phyloP scores from a whole-genome alignment of 225 moss, liverwort and hornwort species.

The Physcomitrium patens region DNA sequence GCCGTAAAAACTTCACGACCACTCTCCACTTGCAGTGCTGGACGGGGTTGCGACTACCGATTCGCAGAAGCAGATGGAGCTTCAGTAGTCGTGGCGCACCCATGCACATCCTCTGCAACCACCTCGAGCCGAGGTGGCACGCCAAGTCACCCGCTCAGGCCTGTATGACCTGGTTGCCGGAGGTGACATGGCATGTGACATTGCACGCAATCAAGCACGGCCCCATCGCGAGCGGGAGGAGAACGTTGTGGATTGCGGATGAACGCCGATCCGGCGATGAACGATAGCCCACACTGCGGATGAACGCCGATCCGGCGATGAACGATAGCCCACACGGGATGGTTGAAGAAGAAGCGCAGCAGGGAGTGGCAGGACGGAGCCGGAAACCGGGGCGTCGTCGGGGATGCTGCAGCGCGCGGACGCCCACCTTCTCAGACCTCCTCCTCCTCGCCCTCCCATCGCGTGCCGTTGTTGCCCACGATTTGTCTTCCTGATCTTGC shows the following conservation, averaged over 20 bases:
- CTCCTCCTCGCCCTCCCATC: neutral
- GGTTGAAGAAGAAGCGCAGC: neutral
- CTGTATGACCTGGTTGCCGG: neutral
- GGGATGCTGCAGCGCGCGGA: neutral
- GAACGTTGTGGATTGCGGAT: neutral
- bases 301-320: too few species aligned
- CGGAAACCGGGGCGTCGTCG: neutral
- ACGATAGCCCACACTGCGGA: neutral
- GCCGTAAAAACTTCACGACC: too few species aligned
- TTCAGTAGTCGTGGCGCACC: too few species aligned
- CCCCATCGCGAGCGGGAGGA: neutral
- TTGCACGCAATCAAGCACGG: neutral
- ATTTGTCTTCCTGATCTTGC: neutral
- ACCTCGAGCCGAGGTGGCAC: conserved; percentile 1
- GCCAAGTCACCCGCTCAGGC: neutral
- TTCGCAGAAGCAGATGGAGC: too few species aligned
- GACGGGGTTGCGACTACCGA: too few species aligned
- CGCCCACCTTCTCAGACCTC: neutral
- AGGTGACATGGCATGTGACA: conserved; percentile 11
- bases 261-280: neutral
- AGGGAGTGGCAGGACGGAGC: conserved; percentile 5
- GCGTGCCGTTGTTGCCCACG: too few species aligned
- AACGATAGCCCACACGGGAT: neutral
- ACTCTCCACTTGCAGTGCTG: too few species aligned
- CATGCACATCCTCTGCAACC: too few species aligned